phyloP scores from a whole-genome alignment of 257 asterid species.

The Plectranthus barbatus region DNA sequence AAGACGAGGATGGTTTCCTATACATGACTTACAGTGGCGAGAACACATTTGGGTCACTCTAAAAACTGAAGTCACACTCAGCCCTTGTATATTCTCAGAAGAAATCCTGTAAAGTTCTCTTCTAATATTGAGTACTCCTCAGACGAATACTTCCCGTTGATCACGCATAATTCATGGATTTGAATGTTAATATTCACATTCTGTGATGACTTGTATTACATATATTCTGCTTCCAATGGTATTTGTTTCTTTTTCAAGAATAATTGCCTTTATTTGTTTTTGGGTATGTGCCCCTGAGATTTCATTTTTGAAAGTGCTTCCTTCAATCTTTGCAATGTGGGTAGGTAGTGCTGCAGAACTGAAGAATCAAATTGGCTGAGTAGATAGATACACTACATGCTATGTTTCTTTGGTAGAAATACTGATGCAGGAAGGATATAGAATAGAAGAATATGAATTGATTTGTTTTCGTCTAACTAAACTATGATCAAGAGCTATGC shows the following conservation, averaged over 20 bases:
- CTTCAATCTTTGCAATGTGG: too few relatives aligned
- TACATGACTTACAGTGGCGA: conserved; percentile 78
- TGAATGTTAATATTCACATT: conserved; percentile 19
- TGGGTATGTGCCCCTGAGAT: not conserved
- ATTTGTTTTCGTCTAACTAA: not conserved
- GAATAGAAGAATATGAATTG: too few relatives aligned
- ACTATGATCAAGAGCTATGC: too few relatives aligned
- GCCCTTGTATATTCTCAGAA: conserved; percentile 32
- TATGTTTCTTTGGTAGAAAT: not conserved
- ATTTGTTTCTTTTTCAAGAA: not conserved
- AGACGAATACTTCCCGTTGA: conserved; percentile 12
- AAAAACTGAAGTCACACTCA: conserved; percentile 21
- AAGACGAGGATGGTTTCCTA: conserved; percentile 68
- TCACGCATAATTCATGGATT: conserved; percentile 16
- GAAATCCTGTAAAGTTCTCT: conserved; percentile 39
- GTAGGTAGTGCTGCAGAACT: too few relatives aligned
- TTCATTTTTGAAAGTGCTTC: not conserved
- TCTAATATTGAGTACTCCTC: conserved; percentile 10
- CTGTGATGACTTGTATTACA: not conserved
- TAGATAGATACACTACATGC: too few relatives aligned
- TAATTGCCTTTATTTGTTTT: not conserved
- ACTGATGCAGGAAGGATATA: too few relatives aligned
- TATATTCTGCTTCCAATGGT: not conserved
- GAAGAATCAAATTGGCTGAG: too few relatives aligned
- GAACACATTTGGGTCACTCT: conserved; percentile 59